Evolutionary conservation across 768 basidiomycete genomes (phyloP).

Genomic region (Lepiota subincarnata): DNA sequence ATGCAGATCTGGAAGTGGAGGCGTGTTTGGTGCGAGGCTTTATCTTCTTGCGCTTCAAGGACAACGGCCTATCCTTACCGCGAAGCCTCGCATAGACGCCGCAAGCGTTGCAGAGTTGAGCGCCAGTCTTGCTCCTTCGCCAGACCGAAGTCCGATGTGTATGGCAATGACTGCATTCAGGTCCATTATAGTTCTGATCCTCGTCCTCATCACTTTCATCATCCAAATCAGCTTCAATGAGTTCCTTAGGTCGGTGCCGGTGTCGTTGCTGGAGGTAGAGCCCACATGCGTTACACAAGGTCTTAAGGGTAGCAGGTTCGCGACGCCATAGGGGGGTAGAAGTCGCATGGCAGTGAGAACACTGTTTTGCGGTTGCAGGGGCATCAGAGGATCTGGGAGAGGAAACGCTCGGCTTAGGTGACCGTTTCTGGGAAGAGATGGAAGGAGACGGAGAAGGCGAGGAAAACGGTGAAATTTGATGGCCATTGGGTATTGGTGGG

Average conservation of each 20-base stretch:
- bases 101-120: constrained; percentile 48
- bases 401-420: constrained; percentile 18
- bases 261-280: constrained; percentile 45
- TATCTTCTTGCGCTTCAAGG: constrained; percentile 43
- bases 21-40: constrained; percentile 45
- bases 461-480: constrained; percentile 29
- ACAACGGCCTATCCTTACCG: constrained; percentile 42
- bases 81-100: constrained; percentile 45
- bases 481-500: constrained; percentile 10
- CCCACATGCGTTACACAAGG: constrained; percentile 46
- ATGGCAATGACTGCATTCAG: constrained; percentile 46
- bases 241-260: constrained; percentile 43
- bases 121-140: constrained; percentile 46
- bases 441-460: constrained; percentile 30
- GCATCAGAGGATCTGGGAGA: constrained; percentile 27
- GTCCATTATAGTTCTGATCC: constrained; percentile 36
- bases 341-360: constrained; percentile 45
- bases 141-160: constrained; percentile 48
- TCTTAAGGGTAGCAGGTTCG: constrained; percentile 40
- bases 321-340: constrained; percentile 47
- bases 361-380: constrained; percentile 30
- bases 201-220: constrained; percentile 36
- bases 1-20: background rate
- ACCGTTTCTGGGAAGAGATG: constrained; percentile 16
- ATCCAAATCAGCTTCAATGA: constrained; percentile 44